These are phyloP conservation scores for Fusarium lateritium DNA, from an alignment of 2,329 filamentous ascomycete species.

Conservation along the genomic window DNA sequence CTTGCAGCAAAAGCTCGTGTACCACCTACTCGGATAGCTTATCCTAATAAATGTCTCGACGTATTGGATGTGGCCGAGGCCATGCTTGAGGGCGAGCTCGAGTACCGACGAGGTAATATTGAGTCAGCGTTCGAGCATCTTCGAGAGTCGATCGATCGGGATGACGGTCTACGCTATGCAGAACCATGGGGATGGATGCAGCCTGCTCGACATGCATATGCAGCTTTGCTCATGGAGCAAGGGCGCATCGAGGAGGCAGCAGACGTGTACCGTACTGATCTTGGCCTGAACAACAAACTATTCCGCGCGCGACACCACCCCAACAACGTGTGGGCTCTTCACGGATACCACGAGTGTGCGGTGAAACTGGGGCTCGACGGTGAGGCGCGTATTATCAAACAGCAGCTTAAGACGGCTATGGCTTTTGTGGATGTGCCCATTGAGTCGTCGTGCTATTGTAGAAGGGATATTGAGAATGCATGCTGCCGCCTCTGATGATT, in stretches of 20 bases:
- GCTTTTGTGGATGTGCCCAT: slow-evolving; percentile 73
- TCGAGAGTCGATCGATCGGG: slow-evolving; percentile 66
- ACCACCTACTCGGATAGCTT: slow-evolving; percentile 70
- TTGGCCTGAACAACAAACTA: slow-evolving; percentile 70
- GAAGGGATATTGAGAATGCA: slow-evolving; percentile 27
- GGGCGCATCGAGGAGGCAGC: slow-evolving; percentile 68
- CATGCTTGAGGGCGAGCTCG: slow-evolving; percentile 81
- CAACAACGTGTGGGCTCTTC: slow-evolving; percentile 81
- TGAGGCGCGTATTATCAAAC: slow-evolving; percentile 54
- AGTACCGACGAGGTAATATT: slow-evolving; percentile 74
- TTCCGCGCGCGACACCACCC: slow-evolving; percentile 75
- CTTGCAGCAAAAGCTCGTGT: slow-evolving; percentile 64
- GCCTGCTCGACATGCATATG: slow-evolving; percentile 77
- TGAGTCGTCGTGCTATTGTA: slow-evolving; percentile 49
- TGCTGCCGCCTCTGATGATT: slow-evolving; percentile 24
- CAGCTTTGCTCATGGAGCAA: slow-evolving; percentile 76
- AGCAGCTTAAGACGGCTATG: slow-evolving; percentile 66
- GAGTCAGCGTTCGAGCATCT: slow-evolving; percentile 71
- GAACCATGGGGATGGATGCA: slow-evolving; percentile 86
- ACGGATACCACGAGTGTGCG: slow-evolving; percentile 79
- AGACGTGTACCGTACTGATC: slow-evolving; percentile 70
- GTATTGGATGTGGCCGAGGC: slow-evolving; percentile 71
- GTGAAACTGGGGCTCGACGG: slow-evolving; percentile 60
- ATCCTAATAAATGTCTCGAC: slow-evolving; percentile 76
- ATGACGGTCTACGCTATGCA: slow-evolving; percentile 75